phyloP scores from a whole-genome alignment of 1,284 basidiomycete species.

The Papiliotrema laurentii region DNA sequence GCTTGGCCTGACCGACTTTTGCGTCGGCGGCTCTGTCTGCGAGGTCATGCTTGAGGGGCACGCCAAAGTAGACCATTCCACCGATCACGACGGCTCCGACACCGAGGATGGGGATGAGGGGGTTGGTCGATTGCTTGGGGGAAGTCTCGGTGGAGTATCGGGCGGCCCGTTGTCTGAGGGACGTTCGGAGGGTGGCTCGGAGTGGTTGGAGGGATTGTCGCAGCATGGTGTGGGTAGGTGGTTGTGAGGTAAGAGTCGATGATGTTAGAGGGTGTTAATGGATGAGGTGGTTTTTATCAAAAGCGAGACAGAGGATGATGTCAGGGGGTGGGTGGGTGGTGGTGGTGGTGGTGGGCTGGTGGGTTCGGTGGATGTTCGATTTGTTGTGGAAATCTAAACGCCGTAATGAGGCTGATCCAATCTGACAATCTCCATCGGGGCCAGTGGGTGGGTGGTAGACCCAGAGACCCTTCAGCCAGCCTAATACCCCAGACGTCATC shows the following conservation, averaged over 20 bases:
- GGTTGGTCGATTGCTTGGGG: neutral
- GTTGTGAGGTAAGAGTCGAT: neutral
- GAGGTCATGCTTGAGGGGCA: neutral
- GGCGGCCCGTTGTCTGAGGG: neutral
- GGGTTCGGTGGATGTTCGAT: too few relatives aligned
- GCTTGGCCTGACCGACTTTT: neutral
- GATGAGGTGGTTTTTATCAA: too few relatives aligned
- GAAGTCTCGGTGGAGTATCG: neutral
- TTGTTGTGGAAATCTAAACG: too few relatives aligned
- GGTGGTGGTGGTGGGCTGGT: too few relatives aligned
- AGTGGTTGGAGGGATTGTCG: slow-evolving; percentile 7
- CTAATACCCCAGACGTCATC: too few relatives aligned
- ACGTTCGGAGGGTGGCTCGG: neutral
- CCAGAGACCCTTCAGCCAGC: too few relatives aligned
- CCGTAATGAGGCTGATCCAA: too few relatives aligned
- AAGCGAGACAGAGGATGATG: too few relatives aligned
- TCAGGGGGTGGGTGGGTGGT: too few relatives aligned
- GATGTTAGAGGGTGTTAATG: neutral
- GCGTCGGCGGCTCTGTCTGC: neutral
- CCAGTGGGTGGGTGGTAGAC: too few relatives aligned
- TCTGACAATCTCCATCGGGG: too few relatives aligned
- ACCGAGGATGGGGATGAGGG: neutral
- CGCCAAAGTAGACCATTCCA: neutral
- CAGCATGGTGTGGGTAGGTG: slow-evolving; percentile 6
- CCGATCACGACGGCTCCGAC: neutral